Evolutionary conservation across 2,329 filamentous ascomycete species (phyloP).

Genomic region (Fusarium torulosum): DNA sequence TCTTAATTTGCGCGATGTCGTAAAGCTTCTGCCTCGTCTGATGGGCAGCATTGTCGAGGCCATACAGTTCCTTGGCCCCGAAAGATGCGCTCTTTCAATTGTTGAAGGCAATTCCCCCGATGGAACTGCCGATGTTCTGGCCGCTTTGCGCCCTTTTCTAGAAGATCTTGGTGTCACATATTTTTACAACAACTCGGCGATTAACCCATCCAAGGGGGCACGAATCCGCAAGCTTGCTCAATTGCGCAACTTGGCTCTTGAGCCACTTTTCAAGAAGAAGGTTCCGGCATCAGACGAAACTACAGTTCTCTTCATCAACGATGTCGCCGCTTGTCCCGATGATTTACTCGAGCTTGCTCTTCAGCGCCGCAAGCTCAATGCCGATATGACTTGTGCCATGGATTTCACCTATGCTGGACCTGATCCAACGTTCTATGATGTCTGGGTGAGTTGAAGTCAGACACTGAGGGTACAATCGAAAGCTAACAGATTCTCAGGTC

Average conservation of each 20-base stretch:
- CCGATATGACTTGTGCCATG: slow-evolving; percentile 70
- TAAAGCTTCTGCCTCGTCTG: slow-evolving; percentile 62
- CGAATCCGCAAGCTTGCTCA: slow-evolving; percentile 63
- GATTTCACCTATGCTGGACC: slow-evolving; percentile 65
- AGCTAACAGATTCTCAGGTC: slow-evolving; percentile 50
- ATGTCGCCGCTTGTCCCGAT: slow-evolving; percentile 65
- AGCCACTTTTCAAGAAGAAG: slow-evolving; percentile 56
- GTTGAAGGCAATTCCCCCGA: slow-evolving; percentile 68
- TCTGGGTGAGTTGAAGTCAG: slow-evolving; percentile 53
- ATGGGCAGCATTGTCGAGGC: slow-evolving; percentile 65
- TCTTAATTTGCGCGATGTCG: slow-evolving; percentile 64
- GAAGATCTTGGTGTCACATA: slow-evolving; percentile 57
- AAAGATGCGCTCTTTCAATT: slow-evolving; percentile 65
- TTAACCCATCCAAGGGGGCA: slow-evolving; percentile 59
- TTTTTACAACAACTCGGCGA: slow-evolving; percentile 56
- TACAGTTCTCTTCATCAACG: slow-evolving; percentile 66
- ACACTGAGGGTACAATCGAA: accelerated
- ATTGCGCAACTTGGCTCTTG: slow-evolving; percentile 65
- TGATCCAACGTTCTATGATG: slow-evolving; percentile 67
- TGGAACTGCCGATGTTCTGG: slow-evolving; percentile 65
- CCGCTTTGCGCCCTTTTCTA: slow-evolving; percentile 56
- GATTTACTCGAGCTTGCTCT: slow-evolving; percentile 69
- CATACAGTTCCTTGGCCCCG: slow-evolving; percentile 63
- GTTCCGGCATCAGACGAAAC: slow-evolving; percentile 52
- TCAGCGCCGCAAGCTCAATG: slow-evolving; percentile 60